These are phyloP conservation scores for Holtermannia corniformis DNA, from an alignment of 768 basidiomycete genomes.

Conservation along the genomic window DNA sequence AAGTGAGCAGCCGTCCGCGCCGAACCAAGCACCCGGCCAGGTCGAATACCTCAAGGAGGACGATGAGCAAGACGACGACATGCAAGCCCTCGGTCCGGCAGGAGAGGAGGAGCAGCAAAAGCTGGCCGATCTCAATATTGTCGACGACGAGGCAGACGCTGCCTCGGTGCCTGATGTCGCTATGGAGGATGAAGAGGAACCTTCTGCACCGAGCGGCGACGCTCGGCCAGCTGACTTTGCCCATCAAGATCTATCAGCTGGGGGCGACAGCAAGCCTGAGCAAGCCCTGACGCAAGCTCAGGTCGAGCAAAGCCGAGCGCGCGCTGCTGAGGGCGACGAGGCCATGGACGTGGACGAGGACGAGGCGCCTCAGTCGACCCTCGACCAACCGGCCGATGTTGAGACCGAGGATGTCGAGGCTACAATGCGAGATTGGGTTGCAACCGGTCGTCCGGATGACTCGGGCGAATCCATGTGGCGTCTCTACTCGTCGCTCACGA, in stretches of 20 bases:
- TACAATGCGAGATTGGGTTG: slow-evolving; percentile 55
- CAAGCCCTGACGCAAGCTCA: slow-evolving; percentile 43
- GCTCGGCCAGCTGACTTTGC: not conserved
- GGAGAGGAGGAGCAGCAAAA: slow-evolving; percentile 73
- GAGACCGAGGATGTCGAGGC: slow-evolving; percentile 43
- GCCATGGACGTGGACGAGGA: slow-evolving; percentile 49
- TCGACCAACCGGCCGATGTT: slow-evolving; percentile 12
- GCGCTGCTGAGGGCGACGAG: slow-evolving; percentile 9
- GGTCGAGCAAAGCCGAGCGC: slow-evolving; percentile 12
- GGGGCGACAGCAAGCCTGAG: slow-evolving; percentile 22
- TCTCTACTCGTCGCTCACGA: slow-evolving; percentile 78
- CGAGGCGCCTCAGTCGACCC: slow-evolving; percentile 38
- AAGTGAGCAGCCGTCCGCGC: slow-evolving; percentile 14
- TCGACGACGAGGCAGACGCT: slow-evolving; percentile 46
- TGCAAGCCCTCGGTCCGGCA: slow-evolving; percentile 84
- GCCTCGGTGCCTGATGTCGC: slow-evolving; percentile 12
- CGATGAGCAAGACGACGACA: slow-evolving; percentile 50
- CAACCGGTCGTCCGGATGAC: slow-evolving; percentile 50
- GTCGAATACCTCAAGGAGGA: slow-evolving; percentile 71
- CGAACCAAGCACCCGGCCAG: slow-evolving; percentile 34
- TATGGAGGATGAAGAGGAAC: slow-evolving; percentile 4
- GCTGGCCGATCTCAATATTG: slow-evolving; percentile 66
- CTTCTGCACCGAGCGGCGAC: not conserved
- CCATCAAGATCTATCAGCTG: slow-evolving; percentile 2
- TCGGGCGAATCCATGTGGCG: slow-evolving; percentile 77